Base-by-base conservation (phyloP, 345 rosid species). In the Chamaenerion angustifolium region DNA sequence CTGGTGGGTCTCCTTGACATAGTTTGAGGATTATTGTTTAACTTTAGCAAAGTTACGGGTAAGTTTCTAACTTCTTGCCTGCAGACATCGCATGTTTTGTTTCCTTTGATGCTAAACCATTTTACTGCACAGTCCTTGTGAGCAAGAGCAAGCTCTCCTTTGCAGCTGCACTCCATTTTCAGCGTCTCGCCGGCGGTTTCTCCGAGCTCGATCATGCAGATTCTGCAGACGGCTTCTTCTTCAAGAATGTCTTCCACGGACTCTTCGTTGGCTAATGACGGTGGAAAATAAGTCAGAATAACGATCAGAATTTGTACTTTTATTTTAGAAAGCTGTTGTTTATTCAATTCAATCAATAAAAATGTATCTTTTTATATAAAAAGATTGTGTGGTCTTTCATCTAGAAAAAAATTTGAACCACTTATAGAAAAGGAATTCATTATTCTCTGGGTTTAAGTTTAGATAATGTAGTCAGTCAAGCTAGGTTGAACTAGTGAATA, bases 151-250 rank as follows among this genome's bases (percentile, higher is more conserved):
- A 75, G 80, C 52, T 70, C 84, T 51, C 81, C 84, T 54, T 68
- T 78, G 66, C 84, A 78, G 68, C 81, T 75, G 58, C 84, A 78
- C 47, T 75, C 84, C 84, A 78, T 60, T 69, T 75, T 78, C 5
- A 78, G 64, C 21, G 69, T 68, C 48, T 75, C 78, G 12, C 78
- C 78, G 45, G 81, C 78, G 45, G 81, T 76, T 72, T 71, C 81
- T 14, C 67, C 45, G 11, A 78, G 75, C 63, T 78, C 81, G 27
- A 75, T 69, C 64, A 70, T 17, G 64, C 84, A 78, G 42, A 78
- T 78, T 55, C 84, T 68, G 58, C 84, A 78, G 40, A 78, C 81
- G 4, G 84, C 80, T 51, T 74, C 83, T 65, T 77, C 83, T 64
- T 77, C 80, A 37, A 70, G 76, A 59, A 77, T 72, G 42, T 78